phyloP scores from a whole-genome alignment of 148 eudicot genomes.

The Limonium bicolor region DNA sequence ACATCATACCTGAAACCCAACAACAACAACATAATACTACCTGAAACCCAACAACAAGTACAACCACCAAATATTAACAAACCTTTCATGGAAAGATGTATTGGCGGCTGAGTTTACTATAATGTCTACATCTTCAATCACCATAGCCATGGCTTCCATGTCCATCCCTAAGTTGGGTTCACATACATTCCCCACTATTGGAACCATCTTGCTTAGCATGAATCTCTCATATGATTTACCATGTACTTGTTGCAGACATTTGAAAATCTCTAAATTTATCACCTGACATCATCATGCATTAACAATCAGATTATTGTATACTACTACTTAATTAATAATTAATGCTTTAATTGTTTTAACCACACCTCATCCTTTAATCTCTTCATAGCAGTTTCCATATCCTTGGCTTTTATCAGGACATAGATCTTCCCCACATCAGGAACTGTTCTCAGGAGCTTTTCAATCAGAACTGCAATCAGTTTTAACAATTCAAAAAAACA shows the following conservation, averaged over 20 bases:
- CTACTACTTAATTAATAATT: too few species aligned
- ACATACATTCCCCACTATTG: constrained; percentile 78
- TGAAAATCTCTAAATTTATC: constrained; percentile 66
- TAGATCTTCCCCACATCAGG: constrained; percentile 87
- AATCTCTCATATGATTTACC: constrained; percentile 79
- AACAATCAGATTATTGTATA: too few species aligned
- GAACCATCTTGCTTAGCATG: constrained; percentile 87
- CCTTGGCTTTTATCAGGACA: constrained; percentile 76
- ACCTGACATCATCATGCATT: constrained; percentile 23
- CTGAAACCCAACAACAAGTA: not conserved
- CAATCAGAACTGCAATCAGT: constrained; percentile 57
- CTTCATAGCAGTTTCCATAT: constrained; percentile 55
- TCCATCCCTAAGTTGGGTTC: constrained; percentile 71
- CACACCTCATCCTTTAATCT: constrained; percentile 74
- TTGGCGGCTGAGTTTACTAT: constrained; percentile 95
- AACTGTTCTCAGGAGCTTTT: constrained; percentile 74
- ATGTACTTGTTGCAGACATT: constrained; percentile 55
- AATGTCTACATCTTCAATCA: constrained; percentile 59
- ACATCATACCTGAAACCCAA: constrained; percentile 63
- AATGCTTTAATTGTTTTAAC: too few species aligned
- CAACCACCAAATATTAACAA: not conserved
- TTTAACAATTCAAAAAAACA: not conserved
- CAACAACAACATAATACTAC: not conserved
- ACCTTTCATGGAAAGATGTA: constrained; percentile 97
- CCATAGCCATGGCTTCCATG: constrained; percentile 21